Evolutionary conservation across 305 asterid species (phyloP).

Genomic region (Fraxinus angustifolia): DNA sequence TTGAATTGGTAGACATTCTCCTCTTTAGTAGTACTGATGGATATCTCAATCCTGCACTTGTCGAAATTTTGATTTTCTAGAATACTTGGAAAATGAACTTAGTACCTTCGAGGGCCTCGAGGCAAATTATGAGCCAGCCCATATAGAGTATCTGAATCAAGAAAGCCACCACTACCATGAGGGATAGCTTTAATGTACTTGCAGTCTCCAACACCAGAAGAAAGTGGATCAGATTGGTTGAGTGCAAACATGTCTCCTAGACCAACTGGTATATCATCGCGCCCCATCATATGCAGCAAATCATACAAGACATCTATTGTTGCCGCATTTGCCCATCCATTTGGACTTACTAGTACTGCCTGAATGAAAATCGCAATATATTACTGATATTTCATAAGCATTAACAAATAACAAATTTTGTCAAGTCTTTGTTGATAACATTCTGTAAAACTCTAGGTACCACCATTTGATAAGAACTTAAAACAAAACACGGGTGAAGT

Average conservation of each 20-base stretch:
- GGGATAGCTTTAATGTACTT: slow-evolving; percentile 70
- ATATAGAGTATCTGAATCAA: slow-evolving; percentile 79
- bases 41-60: not conserved
- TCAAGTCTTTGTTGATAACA: no score
- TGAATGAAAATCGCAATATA: slow-evolving; percentile 19
- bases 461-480: not conserved
- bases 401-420: not conserved
- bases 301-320: slow-evolving; percentile 75
- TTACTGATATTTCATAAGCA: not conserved
- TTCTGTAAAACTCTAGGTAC: not conserved
- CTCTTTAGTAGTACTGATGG: not conserved
- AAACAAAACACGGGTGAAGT: not conserved
- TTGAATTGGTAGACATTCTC: not conserved
- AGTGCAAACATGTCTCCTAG: slow-evolving; percentile 61
- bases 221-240: slow-evolving; percentile 52
- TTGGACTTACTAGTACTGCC: slow-evolving; percentile 80
- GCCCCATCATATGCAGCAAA: slow-evolving; percentile 92
- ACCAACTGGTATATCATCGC: slow-evolving; percentile 80
- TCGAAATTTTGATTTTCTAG: not conserved
- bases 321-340: slow-evolving; percentile 91
- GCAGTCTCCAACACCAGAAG: slow-evolving; percentile 67
- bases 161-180: slow-evolving; percentile 77
- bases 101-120: slow-evolving; percentile 77
- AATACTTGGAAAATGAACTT: not conserved
- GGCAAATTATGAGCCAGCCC: slow-evolving; percentile 77